Percentiles rank a stretch among this genome's conserved stretches.
These are phyloP conservation scores for Mucor irregularis DNA, from an alignment of 371 early-diverging fungal genomes.

Conservation along the genomic window DNA sequence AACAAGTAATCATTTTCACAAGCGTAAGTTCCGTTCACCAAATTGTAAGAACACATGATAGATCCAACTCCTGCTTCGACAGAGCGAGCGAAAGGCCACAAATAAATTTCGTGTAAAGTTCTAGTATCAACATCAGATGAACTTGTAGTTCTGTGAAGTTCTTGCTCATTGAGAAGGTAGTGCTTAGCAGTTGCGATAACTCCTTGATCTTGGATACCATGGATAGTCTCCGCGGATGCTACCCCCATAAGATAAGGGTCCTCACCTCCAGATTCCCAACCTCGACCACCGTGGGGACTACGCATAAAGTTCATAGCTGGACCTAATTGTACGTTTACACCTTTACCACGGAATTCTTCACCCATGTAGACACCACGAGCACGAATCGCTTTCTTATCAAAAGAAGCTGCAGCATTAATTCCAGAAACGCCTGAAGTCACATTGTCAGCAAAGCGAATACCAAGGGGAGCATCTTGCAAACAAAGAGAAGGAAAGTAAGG, in stretches of 20 bases:
- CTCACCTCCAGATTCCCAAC: constrained; percentile 64
- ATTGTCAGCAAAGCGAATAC: constrained; percentile 45
- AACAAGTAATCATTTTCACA: constrained; percentile 51
- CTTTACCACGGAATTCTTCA: constrained; percentile 50
- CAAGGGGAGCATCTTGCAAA: constrained; percentile 57
- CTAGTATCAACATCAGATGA: constrained; percentile 46
- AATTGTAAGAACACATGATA: constrained; percentile 64
- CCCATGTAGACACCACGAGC: constrained; percentile 54
- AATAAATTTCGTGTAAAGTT: constrained; percentile 59
- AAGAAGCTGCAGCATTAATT: constrained; percentile 57
- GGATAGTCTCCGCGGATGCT: constrained; percentile 27
- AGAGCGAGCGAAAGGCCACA: constrained; percentile 54
- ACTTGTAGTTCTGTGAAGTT: constrained; percentile 26
- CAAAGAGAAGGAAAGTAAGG: constrained; percentile 55
- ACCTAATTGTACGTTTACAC: constrained; percentile 53
- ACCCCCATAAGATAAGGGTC: constrained; percentile 60
- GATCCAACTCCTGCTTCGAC: constrained; percentile 57
- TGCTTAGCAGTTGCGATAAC: constrained; percentile 62
- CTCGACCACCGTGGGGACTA: constrained; percentile 52
- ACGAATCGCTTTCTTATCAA: constrained; percentile 46
- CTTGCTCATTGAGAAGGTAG: constrained; percentile 52
- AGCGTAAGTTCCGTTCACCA: constrained; percentile 46
- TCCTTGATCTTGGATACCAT: constrained; percentile 41
- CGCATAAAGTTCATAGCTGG: constrained; percentile 55
- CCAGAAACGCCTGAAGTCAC: constrained; percentile 54